Evolutionary conservation across 257 asterid genomes (phyloP), one percentile per base, ranked within the genome.

Genomic region (Petrea volubilis): DNA sequence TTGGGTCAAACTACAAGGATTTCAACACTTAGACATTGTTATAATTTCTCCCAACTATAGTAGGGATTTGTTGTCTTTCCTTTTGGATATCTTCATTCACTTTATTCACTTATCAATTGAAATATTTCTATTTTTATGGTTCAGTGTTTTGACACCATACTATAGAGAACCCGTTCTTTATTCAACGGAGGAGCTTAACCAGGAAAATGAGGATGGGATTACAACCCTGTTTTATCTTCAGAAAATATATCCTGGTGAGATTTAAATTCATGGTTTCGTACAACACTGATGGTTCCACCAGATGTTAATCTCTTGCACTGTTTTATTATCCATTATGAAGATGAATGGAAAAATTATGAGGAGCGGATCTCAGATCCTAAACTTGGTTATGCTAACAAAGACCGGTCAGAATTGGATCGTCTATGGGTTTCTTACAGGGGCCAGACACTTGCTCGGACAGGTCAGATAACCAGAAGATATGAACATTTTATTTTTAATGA

Each of bases 341-440:
- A 95, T 73, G 90, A 95, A 74, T 95, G 99, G 99, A 95, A 77
- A 75, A 90, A 95, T 67, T 95, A 88, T 38, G 78, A 77, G 81
- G 94, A 92, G 73, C 87, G 99, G 33, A 83, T 84, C 59, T 55
- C 43, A 8, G 98, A 94, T 76, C 80, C 88, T 36, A 84, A 85
- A 74, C 71, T 77, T 34, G 85, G 60, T 57, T 58, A 53, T 49
- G 75, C 58, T 25, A 55, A 47, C 51, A 83, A 87, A 76, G 96
- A 90, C 51, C 77, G 31, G 74, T 57, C 77, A 40, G 99, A 95
- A 67, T 76, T 83, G 72, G 90, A 75, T 29, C 96, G 98, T 43
- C 85, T 86, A 17, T 95, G 99, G 99, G 99, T 95, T 33, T 95
- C 99, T 31, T 87, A 88, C 82, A 85, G 99, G 77, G 99, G 97